Evolutionary conservation across 192 early-diverging fungal genomes (phyloP).

Genomic region (Coemansia sp.): DNA sequence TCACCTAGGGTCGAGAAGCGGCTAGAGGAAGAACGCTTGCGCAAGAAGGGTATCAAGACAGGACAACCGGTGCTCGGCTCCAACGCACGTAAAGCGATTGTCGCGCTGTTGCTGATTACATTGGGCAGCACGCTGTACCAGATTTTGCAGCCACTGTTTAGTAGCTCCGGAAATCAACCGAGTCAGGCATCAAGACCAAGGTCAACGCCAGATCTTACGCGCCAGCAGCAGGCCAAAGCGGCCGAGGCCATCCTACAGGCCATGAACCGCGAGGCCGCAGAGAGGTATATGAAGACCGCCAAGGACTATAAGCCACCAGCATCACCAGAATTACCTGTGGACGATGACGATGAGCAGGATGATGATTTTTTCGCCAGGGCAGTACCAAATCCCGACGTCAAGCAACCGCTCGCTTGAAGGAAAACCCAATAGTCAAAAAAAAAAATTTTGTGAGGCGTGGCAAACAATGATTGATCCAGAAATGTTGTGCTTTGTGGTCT

Average conservation of each 20-base stretch:
- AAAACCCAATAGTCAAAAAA: not conserved
- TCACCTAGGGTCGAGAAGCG: slow-evolving; percentile 29
- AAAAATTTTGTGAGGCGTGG: slow-evolving; percentile 7
- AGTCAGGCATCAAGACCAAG: slow-evolving; percentile 10
- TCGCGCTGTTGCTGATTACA: slow-evolving; percentile 27
- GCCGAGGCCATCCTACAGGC: slow-evolving; percentile 36
- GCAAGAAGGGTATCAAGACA: slow-evolving; percentile 32
- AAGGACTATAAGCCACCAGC: slow-evolving; percentile 37
- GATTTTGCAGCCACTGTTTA: slow-evolving; percentile 35
- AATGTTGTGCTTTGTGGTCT: not conserved
- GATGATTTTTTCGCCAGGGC: slow-evolving; percentile 9
- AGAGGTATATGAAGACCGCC: slow-evolving; percentile 28
- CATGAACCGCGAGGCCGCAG: slow-evolving; percentile 32
- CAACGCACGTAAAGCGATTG: slow-evolving; percentile 18
- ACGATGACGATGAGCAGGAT: slow-evolving; percentile 8
- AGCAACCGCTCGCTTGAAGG: slow-evolving; percentile 10
- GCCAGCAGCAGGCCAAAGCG: slow-evolving; percentile 44
- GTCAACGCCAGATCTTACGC: slow-evolving; percentile 20
- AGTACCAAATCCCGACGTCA: slow-evolving; percentile 7
- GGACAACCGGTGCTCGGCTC: slow-evolving; percentile 11
- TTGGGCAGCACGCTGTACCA: slow-evolving; percentile 52
- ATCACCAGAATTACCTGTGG: not conserved
- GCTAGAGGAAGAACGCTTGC: slow-evolving; percentile 30
- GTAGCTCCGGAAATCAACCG: slow-evolving; percentile 1
- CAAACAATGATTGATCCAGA: slow-evolving; percentile 17